phyloP scores from a whole-genome alignment of 768 basidiomycete species.

The Pleurotus salmoneostramineus region DNA sequence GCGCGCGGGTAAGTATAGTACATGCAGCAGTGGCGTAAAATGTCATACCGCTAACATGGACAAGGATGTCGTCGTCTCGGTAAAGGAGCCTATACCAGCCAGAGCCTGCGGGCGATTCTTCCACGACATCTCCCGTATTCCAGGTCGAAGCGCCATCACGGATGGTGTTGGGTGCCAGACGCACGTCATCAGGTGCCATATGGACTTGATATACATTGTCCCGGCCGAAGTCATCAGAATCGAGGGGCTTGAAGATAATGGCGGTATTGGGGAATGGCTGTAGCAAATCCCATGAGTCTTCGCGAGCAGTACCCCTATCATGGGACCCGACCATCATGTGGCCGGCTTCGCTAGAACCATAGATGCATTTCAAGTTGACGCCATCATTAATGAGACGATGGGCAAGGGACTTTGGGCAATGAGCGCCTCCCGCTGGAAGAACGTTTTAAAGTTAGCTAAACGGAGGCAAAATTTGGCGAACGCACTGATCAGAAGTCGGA shows the following conservation, averaged over 20 bases:
- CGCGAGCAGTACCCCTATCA: neutral
- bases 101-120: conserved; percentile 9
- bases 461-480: neutral
- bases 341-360: conserved; percentile 11
- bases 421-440: conserved; percentile 11
- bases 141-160: conserved; percentile 4
- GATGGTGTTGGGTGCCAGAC: conserved; percentile 6
- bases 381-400: conserved; percentile 2
- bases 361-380: conserved; percentile 10
- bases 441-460: neutral
- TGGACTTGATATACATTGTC: conserved; percentile 5
- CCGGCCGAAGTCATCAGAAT: neutral
- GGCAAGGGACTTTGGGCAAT: conserved; percentile 10
- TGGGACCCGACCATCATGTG: conserved; percentile 12
- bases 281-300: conserved; percentile 8
- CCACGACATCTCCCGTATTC: conserved; percentile 13
- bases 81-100: conserved; percentile 12
- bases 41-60: conserved; percentile 11
- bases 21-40: neutral
- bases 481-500: conserved; percentile 9
- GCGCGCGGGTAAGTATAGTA: neutral
- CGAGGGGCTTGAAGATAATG: conserved; percentile 9
- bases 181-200: conserved; percentile 4
- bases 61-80: conserved; percentile 12
- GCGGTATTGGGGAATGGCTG: conserved; percentile 11